These are phyloP conservation scores for Mycena vulgaris DNA, from an alignment of 768 basidiomycete genomes.

Conservation along the genomic window DNA sequence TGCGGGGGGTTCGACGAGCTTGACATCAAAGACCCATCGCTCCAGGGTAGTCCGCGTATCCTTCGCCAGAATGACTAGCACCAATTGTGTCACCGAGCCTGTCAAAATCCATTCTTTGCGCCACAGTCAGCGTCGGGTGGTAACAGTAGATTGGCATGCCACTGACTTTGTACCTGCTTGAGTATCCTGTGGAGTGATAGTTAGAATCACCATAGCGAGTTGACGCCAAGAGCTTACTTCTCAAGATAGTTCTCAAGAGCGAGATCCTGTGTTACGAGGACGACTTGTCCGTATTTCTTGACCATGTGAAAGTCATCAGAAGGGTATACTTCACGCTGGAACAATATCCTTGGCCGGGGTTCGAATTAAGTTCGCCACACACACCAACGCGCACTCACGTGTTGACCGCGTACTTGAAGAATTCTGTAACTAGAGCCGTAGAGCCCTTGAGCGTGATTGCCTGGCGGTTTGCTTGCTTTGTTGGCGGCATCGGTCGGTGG, in stretches of 20 bases:
- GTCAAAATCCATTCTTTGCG: conserved; percentile 91
- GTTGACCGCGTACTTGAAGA: conserved; percentile 99
- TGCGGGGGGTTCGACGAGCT: conserved; percentile 78
- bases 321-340: conserved; percentile 97
- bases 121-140: conserved; percentile 1
- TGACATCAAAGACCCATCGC: conserved; percentile 98
- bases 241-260: conserved; percentile 95
- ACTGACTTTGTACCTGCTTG: conserved; percentile 91
- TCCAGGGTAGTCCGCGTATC: conserved; percentile 94
- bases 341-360: conserved; percentile 80
- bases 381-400: conserved; percentile 65
- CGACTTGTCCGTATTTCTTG: conserved; percentile 98
- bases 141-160: conserved; percentile 20
- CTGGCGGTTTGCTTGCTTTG: conserved; percentile 56
- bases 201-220: conserved; percentile 19
- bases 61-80: conserved; percentile 96
- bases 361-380: conserved; percentile 47
- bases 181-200: conserved; percentile 74
- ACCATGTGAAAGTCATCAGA: conserved; percentile 99
- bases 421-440: conserved; percentile 94
- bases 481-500: conserved; percentile 28
- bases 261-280: conserved; percentile 94
- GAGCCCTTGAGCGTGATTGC: conserved; percentile 95
- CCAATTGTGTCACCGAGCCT: conserved; percentile 93
- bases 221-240: conserved; percentile 59